A percentile compares a stretch with the other conserved stretches of the same genome.
Conservation (phyloP, 2,329 filamentous ascomycete genomes). For the Botrytis elliptica region DNA sequence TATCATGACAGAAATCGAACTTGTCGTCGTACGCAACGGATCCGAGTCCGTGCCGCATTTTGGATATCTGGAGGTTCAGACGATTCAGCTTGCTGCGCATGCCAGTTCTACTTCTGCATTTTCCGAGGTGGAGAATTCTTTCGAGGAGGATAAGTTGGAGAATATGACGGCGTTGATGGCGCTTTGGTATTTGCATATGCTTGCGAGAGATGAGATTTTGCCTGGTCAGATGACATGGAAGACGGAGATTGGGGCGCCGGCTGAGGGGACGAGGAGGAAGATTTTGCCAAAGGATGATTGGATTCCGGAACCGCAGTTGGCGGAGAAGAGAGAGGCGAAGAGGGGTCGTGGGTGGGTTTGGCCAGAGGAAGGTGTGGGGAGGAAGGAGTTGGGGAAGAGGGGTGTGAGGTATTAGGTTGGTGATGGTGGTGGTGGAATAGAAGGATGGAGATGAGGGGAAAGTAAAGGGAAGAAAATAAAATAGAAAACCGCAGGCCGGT, state of each 20-base stretch:
- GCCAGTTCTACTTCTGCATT: slow-evolving; percentile 22
- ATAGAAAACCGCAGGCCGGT: not conserved
- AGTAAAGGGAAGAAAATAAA: not conserved
- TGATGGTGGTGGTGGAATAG: too few species aligned
- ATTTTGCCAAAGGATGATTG: slow-evolving; percentile 67
- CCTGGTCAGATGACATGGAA: slow-evolving; percentile 63
- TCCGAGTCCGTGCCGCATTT: slow-evolving; percentile 72
- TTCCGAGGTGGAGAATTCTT: slow-evolving; percentile 22
- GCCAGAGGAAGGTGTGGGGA: slow-evolving; percentile 70
- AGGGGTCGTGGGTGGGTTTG: slow-evolving; percentile 70
- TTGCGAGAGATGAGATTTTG: slow-evolving; percentile 60
- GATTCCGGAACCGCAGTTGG: slow-evolving; percentile 72
- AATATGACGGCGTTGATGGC: slow-evolving; percentile 73
- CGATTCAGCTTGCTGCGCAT: slow-evolving; percentile 54
- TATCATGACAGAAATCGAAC: slow-evolving; percentile 93
- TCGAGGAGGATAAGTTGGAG: slow-evolving; percentile 47
- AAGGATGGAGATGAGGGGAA: too few species aligned
- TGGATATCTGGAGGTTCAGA: slow-evolving; percentile 77
- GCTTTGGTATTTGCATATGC: slow-evolving; percentile 74
- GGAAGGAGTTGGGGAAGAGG: slow-evolving; percentile 69
- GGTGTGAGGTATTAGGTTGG: slow-evolving; percentile 53
- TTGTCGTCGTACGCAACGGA: slow-evolving; percentile 84
- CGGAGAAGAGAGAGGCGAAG: slow-evolving; percentile 76
- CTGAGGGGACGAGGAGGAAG: slow-evolving; percentile 69
- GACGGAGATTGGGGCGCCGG: slow-evolving; percentile 71